Conservation (phyloP, 352 stramenopile species). For the Phytophthora cryptogea region DNA sequence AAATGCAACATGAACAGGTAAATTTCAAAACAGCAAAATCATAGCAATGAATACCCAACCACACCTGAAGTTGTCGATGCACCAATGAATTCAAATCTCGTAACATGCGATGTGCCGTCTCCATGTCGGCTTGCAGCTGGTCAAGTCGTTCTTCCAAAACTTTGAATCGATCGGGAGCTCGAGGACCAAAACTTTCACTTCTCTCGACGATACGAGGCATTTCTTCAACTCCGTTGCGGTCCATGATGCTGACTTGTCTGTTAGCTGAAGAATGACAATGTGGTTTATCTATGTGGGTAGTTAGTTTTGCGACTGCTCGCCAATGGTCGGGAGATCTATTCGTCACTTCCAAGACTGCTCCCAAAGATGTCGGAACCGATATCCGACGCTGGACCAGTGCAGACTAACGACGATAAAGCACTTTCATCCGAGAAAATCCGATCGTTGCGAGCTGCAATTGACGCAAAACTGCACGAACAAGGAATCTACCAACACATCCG, state of each 20-base stretch:
- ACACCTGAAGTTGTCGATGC: slow-evolving; percentile 56
- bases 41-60: neutral
- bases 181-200: slow-evolving; percentile 1
- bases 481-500: slow-evolving; percentile 81
- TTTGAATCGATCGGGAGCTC: slow-evolving; percentile 2
- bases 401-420: neutral
- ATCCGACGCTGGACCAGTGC: slow-evolving; percentile 10
- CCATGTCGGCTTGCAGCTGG: slow-evolving; percentile 46
- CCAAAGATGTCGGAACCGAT: slow-evolving; percentile 22
- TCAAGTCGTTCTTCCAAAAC: slow-evolving; percentile 49
- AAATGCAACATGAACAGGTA: neutral
- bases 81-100: slow-evolving; percentile 47
- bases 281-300: neutral
- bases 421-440: slow-evolving; percentile 44
- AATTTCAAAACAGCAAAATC: no score
- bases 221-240: slow-evolving; percentile 2
- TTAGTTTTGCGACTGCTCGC: slow-evolving; percentile 10
- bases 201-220: slow-evolving; percentile 18
- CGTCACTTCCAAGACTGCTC: neutral
- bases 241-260: slow-evolving; percentile 7
- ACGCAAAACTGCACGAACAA: slow-evolving; percentile 76
- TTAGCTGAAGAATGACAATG: neutral
- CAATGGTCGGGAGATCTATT: slow-evolving; percentile 28
- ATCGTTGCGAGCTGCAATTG: slow-evolving; percentile 62
- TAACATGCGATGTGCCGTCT: slow-evolving; percentile 56